These are phyloP conservation scores for Thelonectria discophora DNA, from an alignment of 2,329 filamentous ascomycete species.

Conservation along the genomic window DNA sequence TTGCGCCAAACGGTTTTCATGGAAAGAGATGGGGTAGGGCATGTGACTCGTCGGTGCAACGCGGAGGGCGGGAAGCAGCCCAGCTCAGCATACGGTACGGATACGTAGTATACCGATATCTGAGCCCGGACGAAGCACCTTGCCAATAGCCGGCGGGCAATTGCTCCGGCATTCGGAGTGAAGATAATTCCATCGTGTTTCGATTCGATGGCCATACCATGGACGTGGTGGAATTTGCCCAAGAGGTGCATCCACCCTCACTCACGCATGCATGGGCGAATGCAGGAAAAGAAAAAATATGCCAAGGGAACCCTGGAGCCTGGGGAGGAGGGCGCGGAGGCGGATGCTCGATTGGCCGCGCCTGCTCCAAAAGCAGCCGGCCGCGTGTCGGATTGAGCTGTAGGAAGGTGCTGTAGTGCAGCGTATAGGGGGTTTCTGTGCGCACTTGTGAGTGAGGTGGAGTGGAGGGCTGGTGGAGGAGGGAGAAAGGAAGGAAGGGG, in stretches of 20 bases:
- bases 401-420: slow-evolving; percentile 14
- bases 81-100: background rate
- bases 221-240: background rate
- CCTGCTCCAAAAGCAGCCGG: slow-evolving; percentile 18
- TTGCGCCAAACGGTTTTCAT: background rate
- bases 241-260: slow-evolving; percentile 10
- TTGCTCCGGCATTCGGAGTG: slow-evolving; percentile 10
- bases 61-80: background rate
- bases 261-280: slow-evolving; percentile 14
- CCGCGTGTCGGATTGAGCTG: slow-evolving; percentile 21
- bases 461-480: slow-evolving; percentile 15
- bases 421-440: slow-evolving; percentile 12
- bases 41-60: slow-evolving; percentile 13
- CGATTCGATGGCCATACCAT: background rate
- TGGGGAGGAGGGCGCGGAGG: slow-evolving; percentile 7
- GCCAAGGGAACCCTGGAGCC: slow-evolving; percentile 13
- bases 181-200: slow-evolving; percentile 1
- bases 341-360: slow-evolving; percentile 11
- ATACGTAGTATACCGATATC: too few species aligned
- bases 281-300: slow-evolving; percentile 16
- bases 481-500: slow-evolving; percentile 9
- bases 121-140: background rate
- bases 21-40: slow-evolving; percentile 13
- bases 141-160: background rate
- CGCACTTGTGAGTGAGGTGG: slow-evolving; percentile 4